Evolutionary conservation across 352 stramenopile species (phyloP).

Genomic region (Phytophthora megakarya): DNA sequence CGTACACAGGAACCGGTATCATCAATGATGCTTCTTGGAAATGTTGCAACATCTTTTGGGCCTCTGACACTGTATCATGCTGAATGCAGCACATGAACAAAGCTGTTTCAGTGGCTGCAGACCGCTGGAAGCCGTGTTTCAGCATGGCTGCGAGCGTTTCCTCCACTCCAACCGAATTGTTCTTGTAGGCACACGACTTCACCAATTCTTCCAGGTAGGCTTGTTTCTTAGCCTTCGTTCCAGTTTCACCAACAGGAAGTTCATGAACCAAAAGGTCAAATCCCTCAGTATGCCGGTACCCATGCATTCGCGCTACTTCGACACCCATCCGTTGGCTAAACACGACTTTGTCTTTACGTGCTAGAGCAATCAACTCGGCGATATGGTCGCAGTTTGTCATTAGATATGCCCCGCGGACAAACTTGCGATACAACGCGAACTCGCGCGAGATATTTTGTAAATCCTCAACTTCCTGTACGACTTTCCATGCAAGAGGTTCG

Average conservation of each 20-base stretch:
- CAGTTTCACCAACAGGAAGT: constrained; percentile 30
- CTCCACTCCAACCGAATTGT: constrained; percentile 55
- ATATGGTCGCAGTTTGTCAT: constrained; percentile 69
- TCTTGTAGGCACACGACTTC: constrained; percentile 73
- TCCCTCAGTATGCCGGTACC: constrained; percentile 52
- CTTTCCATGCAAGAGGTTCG: constrained; percentile 59
- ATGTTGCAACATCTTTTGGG: constrained; percentile 43
- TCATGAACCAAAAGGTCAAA: constrained; percentile 56
- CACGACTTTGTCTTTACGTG: constrained; percentile 49
- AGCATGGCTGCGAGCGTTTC: constrained; percentile 55
- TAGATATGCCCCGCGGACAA: constrained; percentile 68
- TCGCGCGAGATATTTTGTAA: constrained; percentile 48
- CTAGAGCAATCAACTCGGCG: constrained; percentile 50
- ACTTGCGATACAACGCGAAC: constrained; percentile 70
- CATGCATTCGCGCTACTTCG: constrained; percentile 70
- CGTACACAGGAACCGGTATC: constrained; percentile 65
- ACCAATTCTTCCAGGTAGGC: constrained; percentile 67
- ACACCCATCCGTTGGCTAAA: constrained; percentile 73
- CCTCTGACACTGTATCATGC: constrained; percentile 39
- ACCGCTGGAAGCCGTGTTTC: constrained; percentile 48
- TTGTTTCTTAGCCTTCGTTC: constrained; percentile 41
- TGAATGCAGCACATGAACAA: constrained; percentile 74
- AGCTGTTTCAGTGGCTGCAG: constrained; percentile 59
- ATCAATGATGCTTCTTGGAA: constrained; percentile 55
- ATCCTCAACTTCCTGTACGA: constrained; percentile 52